Base-by-base conservation (phyloP, 441 rosid species). In the Mallotus japonicus region DNA sequence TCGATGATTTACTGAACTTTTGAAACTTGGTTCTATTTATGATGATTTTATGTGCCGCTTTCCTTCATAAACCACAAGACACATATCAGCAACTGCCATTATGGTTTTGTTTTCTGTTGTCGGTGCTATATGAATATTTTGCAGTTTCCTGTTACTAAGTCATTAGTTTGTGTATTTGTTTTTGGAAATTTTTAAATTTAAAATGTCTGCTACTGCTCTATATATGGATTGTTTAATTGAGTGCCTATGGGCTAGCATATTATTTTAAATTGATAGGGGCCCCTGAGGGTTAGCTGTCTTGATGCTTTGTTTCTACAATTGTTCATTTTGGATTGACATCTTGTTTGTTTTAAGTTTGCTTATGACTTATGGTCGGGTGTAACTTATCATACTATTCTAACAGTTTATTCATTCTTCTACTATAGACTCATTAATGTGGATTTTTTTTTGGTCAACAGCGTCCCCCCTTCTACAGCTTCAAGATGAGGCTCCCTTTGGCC, bases 401-500 rank as follows among this genome's bases (percentile, higher is more conserved):
- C 13, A 17, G 24, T 67, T 46, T 59, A 5, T 47, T 67, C 22
- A 3, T 22, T 49, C 34, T 55, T 70, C 9, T 20, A 20, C 15
- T 55, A 0, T 70, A 42, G 12, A 62, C 53, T 73, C 13, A 24
- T 53, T 62, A 47, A 8, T 59, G 62, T 56, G 75, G 62, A 60
- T 73, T 76, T 77, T 50, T 78, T 53, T 74, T 50, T 70, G 12
- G 51, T 81, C 59, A 56, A 65, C 89, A 95, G 98, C 93, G 98
- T 58, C 90, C 90, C 40, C 86, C 81, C 46, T 87, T 86, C 82
- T 92, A 85, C 77, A 89, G 92, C 85, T 91, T 92, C 85, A 92
- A 95, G 81, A 90, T 91, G 88, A 94, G 89, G 47, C 79, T 92
- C 51, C 89, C 91, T 49, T 81, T 84, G 3, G 92, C 98, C n/a